Evolutionary conservation across 345 rosid species (phyloP), one percentile per base, ranked within the genome.

Genomic region (Streptanthus diversifolius): DNA sequence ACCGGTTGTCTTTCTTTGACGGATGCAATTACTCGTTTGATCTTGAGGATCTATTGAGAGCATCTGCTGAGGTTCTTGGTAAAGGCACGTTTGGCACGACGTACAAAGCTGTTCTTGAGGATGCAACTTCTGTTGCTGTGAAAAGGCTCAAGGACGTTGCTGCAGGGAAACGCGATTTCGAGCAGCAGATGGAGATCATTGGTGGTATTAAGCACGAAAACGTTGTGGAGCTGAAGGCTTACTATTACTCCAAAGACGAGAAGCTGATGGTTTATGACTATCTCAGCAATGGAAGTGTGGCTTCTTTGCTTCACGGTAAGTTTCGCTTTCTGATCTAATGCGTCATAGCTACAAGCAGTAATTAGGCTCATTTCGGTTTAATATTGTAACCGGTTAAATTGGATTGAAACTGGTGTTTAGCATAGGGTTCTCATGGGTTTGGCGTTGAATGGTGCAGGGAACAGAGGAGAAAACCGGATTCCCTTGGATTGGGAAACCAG

Each of bases 41-140:
- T 85, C 84, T 95, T 79, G 99, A 95, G 80, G 99, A 95, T 86
- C 80, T 95, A 5, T 78, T 95, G 83, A 88, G 98, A 74, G 99
- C 99, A 60, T 95, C 98, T 11, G 98, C 98, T 13, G 99, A 95
- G 77, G 96, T 95, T n/a, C 78, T 95, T 66, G 99, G 98, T 18
- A 95, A 95, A 55, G 99, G 99, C 41, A 88, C 99, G 9, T 91
- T 91, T 51, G 98, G 99, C 14, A 88, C 85, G 40, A 85, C 99
- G 33, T 95, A 95, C 45, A 95, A 86, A 80, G 99, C 98, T 0
- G 75, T 74, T 41, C 73, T 79, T 12, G 82, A 79, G 18, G 82
- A 79, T 59, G 79, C 76, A 0, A 79, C 82, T 29, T 88, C 96
- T 0, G 98, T 95, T 29, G 97, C 93, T 68, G 98, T 91, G 70